Evolutionary conservation across 805 yeast genomes (phyloP).

Genomic region (Yarrowia sp.): DNA sequence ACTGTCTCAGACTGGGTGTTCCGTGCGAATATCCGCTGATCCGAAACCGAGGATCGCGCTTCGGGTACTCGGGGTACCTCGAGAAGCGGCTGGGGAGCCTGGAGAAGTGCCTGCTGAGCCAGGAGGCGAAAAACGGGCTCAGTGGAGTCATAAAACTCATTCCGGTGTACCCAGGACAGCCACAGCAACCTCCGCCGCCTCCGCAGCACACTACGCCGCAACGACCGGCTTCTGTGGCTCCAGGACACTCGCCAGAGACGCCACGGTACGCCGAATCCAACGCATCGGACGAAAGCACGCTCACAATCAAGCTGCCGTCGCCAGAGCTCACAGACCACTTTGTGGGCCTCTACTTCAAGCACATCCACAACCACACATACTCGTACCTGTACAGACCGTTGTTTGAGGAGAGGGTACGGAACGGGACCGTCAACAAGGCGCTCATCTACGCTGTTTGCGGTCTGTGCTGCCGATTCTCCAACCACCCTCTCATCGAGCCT

Average conservation of each 20-base stretch:
- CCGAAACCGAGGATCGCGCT: constrained; percentile 41
- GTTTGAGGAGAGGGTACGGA: constrained; percentile 36
- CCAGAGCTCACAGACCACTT: constrained; percentile 37
- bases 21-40: constrained; percentile 40
- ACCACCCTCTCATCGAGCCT: constrained; percentile 36
- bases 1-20: constrained; percentile 38
- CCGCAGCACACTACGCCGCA: neutral
- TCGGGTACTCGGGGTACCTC: constrained; percentile 39
- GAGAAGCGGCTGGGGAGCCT: constrained; percentile 32
- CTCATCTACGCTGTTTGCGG: constrained; percentile 40
- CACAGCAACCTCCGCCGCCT: neutral
- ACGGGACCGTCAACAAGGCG: constrained; percentile 36
- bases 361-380: constrained; percentile 40
- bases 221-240: neutral
- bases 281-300: constrained; percentile 23
- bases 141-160: constrained; percentile 9
- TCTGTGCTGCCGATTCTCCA: constrained; percentile 40
- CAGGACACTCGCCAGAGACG: constrained; percentile 2
- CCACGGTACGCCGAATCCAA: neutral
- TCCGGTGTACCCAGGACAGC: neutral
- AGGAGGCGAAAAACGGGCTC: constrained; percentile 2
- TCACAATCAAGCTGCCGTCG: constrained; percentile 29
- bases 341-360: constrained; percentile 39
- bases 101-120: constrained; percentile 28
- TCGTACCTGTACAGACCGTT: constrained; percentile 40